These are phyloP conservation scores for Talaromyces rugulosus DNA, from an alignment of 2,329 filamentous ascomycete species.

Conservation along the genomic window DNA sequence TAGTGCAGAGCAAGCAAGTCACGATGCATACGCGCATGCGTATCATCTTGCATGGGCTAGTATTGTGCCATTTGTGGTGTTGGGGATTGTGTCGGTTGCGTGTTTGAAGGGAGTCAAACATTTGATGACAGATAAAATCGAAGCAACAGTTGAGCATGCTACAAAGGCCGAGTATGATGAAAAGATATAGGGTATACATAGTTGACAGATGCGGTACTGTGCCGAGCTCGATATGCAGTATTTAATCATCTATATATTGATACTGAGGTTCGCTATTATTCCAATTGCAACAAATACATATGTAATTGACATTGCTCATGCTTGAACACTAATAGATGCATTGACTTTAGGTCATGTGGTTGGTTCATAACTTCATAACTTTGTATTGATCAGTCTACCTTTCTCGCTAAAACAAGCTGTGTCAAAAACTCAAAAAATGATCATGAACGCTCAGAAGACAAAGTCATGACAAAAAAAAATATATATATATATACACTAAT, in stretches of 20 bases:
- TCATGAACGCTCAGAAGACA: background rate
- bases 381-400: background rate
- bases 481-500: background rate
- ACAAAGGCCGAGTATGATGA: background rate
- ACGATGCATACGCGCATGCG: constrained; percentile 44
- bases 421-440: background rate
- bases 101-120: constrained; percentile 48
- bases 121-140: constrained; percentile 52
- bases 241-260: background rate
- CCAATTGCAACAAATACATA: no score
- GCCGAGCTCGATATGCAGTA: background rate
- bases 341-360: no score
- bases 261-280: no score
- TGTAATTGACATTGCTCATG: no score
- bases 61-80: constrained; percentile 50
- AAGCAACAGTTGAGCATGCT: constrained; percentile 21
- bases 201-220: background rate
- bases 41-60: constrained; percentile 50
- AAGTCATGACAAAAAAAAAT: background rate
- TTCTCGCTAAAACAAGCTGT: background rate
- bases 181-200: background rate
- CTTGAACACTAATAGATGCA: no score
- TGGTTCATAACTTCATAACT: background rate
- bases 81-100: constrained; percentile 43
- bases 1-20: constrained; percentile 38